Evolutionary conservation across 352 stramenopile species (phyloP).

Genomic region (Phytophthora uliginosa): DNA sequence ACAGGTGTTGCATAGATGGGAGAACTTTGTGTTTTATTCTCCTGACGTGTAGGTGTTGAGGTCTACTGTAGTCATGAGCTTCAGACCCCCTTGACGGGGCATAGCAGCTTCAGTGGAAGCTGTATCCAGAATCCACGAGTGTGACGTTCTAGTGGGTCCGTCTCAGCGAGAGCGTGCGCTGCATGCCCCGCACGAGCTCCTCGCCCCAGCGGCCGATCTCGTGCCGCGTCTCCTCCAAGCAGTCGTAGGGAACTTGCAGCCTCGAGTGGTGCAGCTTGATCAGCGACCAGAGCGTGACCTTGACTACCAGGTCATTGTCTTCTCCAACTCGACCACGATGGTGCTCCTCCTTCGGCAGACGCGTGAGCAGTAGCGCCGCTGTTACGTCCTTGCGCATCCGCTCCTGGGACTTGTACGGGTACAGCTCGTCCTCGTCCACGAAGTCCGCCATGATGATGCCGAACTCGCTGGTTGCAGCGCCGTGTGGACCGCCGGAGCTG

Average conservation of each 20-base stretch:
- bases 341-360: conserved; percentile 32
- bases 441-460: conserved; percentile 44
- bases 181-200: conserved; percentile 44
- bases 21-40: too few species aligned
- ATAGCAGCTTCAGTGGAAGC: too few species aligned
- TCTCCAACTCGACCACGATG: conserved; percentile 3
- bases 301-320: conserved; percentile 36
- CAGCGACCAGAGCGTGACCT: conserved; percentile 45
- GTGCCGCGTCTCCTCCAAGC: conserved; percentile 37
- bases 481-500: conserved; percentile 11
- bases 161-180: conserved; percentile 30
- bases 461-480: conserved; percentile 21
- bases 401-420: conserved; percentile 36
- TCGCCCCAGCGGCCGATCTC: conserved; percentile 46
- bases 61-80: too few species aligned
- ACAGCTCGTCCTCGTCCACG: conserved; percentile 51
- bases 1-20: too few species aligned
- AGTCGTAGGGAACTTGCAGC: conserved; percentile 37
- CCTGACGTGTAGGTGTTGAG: too few species aligned
- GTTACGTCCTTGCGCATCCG: conserved; percentile 44
- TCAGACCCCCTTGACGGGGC: too few species aligned
- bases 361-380: conserved; percentile 35
- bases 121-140: background rate
- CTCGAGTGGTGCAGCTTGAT: conserved; percentile 48
- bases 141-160: conserved; percentile 23